phyloP scores from a whole-genome alignment of 768 basidiomycete genomes.

The Roridomyces roridus region DNA sequence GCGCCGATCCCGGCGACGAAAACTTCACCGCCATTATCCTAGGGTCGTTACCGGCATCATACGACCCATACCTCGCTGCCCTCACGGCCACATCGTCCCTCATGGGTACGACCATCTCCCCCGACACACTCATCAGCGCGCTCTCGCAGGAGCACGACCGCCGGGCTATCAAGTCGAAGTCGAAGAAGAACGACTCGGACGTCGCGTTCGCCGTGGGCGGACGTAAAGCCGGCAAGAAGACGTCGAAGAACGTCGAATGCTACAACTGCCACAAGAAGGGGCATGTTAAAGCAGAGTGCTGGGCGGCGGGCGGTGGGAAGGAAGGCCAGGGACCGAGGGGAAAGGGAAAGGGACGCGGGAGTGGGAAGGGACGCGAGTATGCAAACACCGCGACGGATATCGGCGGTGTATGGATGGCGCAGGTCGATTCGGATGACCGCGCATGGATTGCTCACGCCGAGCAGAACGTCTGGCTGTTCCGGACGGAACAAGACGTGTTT shows the following conservation, averaged over 20 bases:
- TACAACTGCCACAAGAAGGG: slow-evolving; percentile 27
- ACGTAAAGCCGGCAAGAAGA: neutral
- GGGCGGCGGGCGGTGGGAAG: slow-evolving; percentile 3
- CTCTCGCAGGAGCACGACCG: slow-evolving; percentile 23
- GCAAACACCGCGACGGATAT: neutral
- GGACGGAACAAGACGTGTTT: no score
- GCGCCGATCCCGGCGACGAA: slow-evolving; percentile 19
- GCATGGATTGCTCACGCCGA: neutral
- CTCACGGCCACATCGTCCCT: slow-evolving; percentile 22
- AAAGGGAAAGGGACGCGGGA: neutral
- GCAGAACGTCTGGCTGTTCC: no score
- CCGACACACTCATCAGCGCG: slow-evolving; percentile 17
- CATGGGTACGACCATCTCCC: slow-evolving; percentile 3
- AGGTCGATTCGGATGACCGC: neutral
- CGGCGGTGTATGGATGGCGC: slow-evolving; percentile 7
- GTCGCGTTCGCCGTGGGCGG: slow-evolving; percentile 3
- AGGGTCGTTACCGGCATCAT: slow-evolving; percentile 29
- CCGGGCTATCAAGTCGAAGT: neutral
- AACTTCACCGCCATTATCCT: slow-evolving; percentile 29
- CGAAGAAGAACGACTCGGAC: slow-evolving; percentile 12
- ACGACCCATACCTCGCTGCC: slow-evolving; percentile 23
- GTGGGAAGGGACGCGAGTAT: neutral
- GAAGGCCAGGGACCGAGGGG: slow-evolving; percentile 23
- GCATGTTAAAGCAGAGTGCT: slow-evolving; percentile 23
- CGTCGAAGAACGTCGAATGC: slow-evolving; percentile 18